Base-by-base conservation (phyloP, 768 basidiomycete species). In the Agaricus bisporus region DNA sequence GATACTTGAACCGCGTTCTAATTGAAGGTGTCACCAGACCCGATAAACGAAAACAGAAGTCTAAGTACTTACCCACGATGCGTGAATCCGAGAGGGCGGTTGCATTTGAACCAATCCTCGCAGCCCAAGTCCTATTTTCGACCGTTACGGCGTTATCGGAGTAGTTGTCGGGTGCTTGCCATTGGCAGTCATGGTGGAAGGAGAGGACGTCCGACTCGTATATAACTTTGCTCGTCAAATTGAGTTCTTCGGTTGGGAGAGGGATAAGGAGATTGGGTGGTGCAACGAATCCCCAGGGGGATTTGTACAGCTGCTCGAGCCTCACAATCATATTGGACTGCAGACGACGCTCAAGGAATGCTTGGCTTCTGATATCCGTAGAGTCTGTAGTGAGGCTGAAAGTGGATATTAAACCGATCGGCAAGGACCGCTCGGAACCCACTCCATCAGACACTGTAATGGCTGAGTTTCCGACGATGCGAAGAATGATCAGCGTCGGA, bases 191-290 rank as follows among this genome's bases (percentile, higher is more conserved):
- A 35, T 51, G 26, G 14, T 51, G 17, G 17, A 51, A 51, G 6
- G 7, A 17, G 4, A 44, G 42, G 12, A 51, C 22, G 12, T 51
- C 51, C 5, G 51, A 22, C 20, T 37, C n/a, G 25, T 51, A 44
- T 18, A 15, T 18, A 10, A 51, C 51, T 15, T 25, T 25, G 15
- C 18, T 45, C 5, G 51, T 45, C 12, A 14, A 5, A 20, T 51
- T 38, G 41, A 44, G 51, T 3, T 51, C 51, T 17, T 20, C 5
- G 22, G 36, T 36, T 9, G 51, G 51, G 7, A 51, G 41, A 36
- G 51, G 51, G 14, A 51, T 51, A 11, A 51, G 35, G 41, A 26
- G 37, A 18, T 51, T 51, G 1, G 51, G 51, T 20, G 44, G 32
- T 15, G 42, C 15, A 5, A 44, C 25, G 11, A 36, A 51, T 43